Percentiles rank a stretch among this genome's conserved stretches.
phyloP scores from a whole-genome alignment of 768 basidiomycete species.

The Pisolithus microcarpus region DNA sequence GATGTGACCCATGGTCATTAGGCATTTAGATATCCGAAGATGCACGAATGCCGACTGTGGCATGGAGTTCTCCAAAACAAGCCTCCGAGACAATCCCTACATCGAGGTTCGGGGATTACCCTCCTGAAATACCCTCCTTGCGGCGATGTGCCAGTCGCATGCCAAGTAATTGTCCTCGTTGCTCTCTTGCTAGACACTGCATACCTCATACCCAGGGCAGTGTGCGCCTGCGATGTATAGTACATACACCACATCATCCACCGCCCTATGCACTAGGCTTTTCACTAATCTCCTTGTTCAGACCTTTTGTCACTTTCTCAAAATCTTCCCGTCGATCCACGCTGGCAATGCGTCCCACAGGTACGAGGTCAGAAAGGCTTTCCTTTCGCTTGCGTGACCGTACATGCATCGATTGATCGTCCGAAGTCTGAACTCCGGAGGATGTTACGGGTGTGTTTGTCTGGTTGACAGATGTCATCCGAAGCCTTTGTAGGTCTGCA shows the following conservation, averaged over 20 bases:
- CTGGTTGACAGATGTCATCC: conserved; percentile 27
- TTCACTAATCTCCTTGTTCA: conserved; percentile 58
- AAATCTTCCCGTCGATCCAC: conserved; percentile 55
- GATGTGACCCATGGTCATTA: neutral
- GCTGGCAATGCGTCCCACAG: conserved; percentile 55
- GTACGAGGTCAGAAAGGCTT: conserved; percentile 59
- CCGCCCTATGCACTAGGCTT: conserved; percentile 19
- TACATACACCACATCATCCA: conserved; percentile 16
- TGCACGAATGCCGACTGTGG: conserved; percentile 35
- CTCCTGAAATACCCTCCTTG: conserved; percentile 14
- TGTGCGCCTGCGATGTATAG: conserved; percentile 24
- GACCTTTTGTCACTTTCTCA: conserved; percentile 52
- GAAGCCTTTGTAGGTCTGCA: conserved; percentile 72
- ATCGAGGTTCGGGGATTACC: conserved; percentile 36
- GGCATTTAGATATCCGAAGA: conserved; percentile 14
- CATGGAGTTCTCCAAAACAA: conserved; percentile 35
- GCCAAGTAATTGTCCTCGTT: neutral
- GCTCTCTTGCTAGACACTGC: conserved; percentile 12
- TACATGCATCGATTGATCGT: conserved; percentile 39
- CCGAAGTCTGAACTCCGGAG: conserved; percentile 15
- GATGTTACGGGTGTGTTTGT: conserved; percentile 7
- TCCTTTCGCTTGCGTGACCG: conserved; percentile 50
- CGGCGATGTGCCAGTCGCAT: conserved; percentile 1
- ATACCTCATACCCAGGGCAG: conserved; percentile 1
- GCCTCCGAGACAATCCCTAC: conserved; percentile 33